Evolutionary conservation across 2,329 filamentous ascomycete species (phyloP).

Genomic region (Microsporum canis): DNA sequence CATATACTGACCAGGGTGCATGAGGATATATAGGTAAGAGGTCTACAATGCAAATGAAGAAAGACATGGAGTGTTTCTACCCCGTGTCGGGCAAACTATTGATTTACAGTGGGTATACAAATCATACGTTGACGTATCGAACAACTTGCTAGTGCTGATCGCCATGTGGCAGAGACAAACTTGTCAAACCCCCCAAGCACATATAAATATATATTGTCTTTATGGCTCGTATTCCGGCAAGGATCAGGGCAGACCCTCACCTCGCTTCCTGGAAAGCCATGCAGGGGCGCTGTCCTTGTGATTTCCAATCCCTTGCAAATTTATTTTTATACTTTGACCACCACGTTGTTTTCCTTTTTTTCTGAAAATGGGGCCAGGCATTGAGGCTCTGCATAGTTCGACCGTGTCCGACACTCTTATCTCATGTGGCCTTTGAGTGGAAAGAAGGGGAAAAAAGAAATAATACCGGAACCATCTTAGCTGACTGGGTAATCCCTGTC

Average conservation of each 20-base stretch:
- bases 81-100: background rate
- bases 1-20: background rate
- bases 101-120: background rate
- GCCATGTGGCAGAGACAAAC: constrained; percentile 5
- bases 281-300: constrained; percentile 4
- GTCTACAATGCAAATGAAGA: background rate
- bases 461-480: background rate
- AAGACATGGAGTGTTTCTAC: background rate
- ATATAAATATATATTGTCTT: background rate
- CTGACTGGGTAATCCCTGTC: constrained; percentile 1
- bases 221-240: background rate
- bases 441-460: constrained; percentile 2
- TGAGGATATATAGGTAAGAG: background rate
- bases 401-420: constrained; percentile 4
- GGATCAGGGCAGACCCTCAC: constrained; percentile 2
- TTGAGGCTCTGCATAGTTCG: constrained; percentile 6
- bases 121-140: background rate
- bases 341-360: constrained; percentile 6
- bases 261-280: constrained; percentile 3
- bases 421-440: constrained; percentile 1
- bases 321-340: constrained; percentile 3
- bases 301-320: background rate
- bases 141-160: background rate
- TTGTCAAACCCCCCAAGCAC: background rate
- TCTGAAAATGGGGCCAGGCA: constrained; percentile 5